phyloP scores from a whole-genome alignment of 2,329 filamentous ascomycete species.

The Talaromyces albobiverticillius region DNA sequence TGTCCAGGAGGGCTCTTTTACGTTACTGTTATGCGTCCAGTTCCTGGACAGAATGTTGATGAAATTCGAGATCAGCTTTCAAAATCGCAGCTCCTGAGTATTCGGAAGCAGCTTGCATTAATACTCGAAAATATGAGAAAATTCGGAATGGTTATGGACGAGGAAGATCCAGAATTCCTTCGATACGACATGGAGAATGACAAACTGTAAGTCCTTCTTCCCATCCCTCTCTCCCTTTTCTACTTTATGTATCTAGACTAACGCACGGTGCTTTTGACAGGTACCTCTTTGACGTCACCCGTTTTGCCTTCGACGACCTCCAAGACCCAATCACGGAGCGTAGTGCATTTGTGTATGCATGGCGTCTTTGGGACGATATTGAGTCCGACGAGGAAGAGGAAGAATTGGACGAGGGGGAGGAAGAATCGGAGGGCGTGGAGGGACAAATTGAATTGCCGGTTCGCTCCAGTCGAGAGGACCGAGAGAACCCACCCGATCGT shows the following conservation, averaged over 20 bases:
- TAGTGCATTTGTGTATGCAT: not conserved
- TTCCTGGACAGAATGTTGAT: not conserved
- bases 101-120: not conserved
- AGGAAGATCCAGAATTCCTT: not conserved
- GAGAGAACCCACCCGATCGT: no score
- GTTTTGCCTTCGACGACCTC: no score
- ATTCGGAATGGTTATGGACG: not conserved
- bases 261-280: no score
- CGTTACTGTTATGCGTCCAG: not conserved
- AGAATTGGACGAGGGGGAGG: no score
- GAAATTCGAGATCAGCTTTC: not conserved
- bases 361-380: not conserved
- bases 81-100: not conserved
- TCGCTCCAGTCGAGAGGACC: no score
- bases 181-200: not conserved
- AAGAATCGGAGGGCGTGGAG: no score
- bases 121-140: not conserved
- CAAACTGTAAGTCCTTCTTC: not conserved
- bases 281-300: not conserved
- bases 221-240: not conserved
- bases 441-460: no score
- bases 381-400: no score
- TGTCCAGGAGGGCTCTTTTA: not conserved
- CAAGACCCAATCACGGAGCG: not conserved
- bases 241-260: no score